Percentiles rank a stretch among this genome's conserved stretches.
Evolutionary conservation across 2,329 filamentous ascomycete genomes (phyloP).

Genomic region (Xylaria sp.): DNA sequence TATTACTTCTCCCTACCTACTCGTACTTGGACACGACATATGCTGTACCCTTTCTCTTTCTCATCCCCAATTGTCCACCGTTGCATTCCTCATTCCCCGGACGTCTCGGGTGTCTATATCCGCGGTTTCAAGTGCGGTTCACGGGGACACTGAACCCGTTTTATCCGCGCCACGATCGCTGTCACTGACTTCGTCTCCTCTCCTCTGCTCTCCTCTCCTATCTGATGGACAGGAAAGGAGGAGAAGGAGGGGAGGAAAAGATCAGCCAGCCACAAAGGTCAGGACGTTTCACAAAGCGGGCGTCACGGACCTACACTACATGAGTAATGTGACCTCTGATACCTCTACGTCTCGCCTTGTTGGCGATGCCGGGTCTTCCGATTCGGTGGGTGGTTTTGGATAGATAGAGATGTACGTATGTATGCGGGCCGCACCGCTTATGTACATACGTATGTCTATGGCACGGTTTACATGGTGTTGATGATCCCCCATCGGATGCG

Average conservation of each 20-base stretch:
- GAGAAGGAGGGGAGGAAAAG: background rate
- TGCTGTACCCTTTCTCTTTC: background rate
- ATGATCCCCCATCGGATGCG: too few species aligned
- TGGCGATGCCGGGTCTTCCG: background rate
- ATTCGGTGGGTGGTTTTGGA: background rate
- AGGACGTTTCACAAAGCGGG: background rate
- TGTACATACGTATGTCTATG: too few species aligned
- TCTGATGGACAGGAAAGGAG: background rate
- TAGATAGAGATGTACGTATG: too few species aligned
- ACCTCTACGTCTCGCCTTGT: background rate
- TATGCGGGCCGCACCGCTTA: too few species aligned
- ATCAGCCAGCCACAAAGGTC: background rate
- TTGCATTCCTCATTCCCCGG: background rate
- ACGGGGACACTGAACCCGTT: background rate
- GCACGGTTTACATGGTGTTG: too few species aligned
- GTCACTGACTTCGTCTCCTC: background rate
- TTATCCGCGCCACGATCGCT: background rate
- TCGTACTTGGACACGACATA: too few species aligned
- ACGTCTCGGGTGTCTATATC: background rate
- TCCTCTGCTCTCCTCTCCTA: background rate
- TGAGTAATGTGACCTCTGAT: too few species aligned
- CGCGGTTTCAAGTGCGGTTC: background rate
- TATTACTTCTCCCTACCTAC: too few species aligned
- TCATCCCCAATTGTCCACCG: background rate
- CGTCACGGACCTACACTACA: background rate